Evolutionary conservation across 352 stramenopile genomes (phyloP), one percentile per base, ranked within the genome.

Genomic region (Phytophthora capsici): DNA sequence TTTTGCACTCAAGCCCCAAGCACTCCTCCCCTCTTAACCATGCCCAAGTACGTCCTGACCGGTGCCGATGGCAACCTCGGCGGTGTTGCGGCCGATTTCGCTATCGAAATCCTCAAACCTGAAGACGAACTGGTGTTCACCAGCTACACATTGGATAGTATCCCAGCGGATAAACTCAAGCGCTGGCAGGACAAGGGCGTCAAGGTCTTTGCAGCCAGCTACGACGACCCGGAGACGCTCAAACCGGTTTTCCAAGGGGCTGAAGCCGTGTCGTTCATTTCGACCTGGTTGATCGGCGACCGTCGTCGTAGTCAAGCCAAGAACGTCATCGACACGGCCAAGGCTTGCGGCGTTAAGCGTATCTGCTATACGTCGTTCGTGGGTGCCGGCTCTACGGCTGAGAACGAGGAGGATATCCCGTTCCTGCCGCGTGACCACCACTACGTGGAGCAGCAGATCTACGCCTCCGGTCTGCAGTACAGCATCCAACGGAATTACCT

Each of bases 291-390:
- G 36, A 20, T 41, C 36, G 36, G 36, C 7, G 36, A 41, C 14
- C 14, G 36, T 14, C 36, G 36, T 19, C 36, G 36, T n/a, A 41
- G n/a, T 9, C 36, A 41, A 41, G 36, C 36, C 4, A 41, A 41
- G 16, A 41, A 41, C 36, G 36, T 41, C 14, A 41, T 41, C 8
- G 14, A 19, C n/a, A 19, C 36, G 14, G 36, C 36, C 3, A 41
- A 41, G 12, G 36, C 14, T 5, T 20, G 14, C 2, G 16, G 36
- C 36, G 36, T 41, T 14, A 41, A 41, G 16, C 36, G 36, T 14
- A 41, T 41, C n/a, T 41, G 36, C 14, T 41, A 41, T 16, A 41
- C 36, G 36, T 41, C 36, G 36, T 41, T 41, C n/a, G 36, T 41
- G 6, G 36, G 36, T 7, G 36, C 36, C 36, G 36, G 36, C 7